Percentiles rank a stretch among this genome's conserved stretches.
Evolutionary conservation across 352 stramenopile genomes (phyloP).

Genomic region (Labyrinthula sp.): DNA sequence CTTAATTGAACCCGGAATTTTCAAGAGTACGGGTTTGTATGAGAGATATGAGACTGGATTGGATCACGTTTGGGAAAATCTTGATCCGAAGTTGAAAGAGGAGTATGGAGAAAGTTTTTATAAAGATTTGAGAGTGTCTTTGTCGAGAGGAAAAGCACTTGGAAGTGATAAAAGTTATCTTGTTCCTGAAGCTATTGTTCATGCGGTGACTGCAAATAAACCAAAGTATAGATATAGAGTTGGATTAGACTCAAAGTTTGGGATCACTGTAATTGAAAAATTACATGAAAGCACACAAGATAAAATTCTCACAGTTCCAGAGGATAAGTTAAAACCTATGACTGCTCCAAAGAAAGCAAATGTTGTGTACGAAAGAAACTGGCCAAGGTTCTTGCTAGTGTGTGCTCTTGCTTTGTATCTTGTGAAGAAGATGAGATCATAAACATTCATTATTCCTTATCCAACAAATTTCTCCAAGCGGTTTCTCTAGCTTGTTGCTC

Average conservation of each 20-base stretch:
- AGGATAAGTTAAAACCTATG: too few relatives aligned
- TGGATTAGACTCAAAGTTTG: constrained; percentile 25
- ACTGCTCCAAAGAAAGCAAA: too few relatives aligned
- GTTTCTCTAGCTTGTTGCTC: too few relatives aligned
- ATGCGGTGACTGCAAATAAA: constrained; percentile 7
- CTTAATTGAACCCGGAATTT: constrained; percentile 26
- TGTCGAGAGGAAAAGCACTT: constrained; percentile 2
- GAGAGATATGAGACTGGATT: constrained; percentile 15
- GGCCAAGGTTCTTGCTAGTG: too few relatives aligned
- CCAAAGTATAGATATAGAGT: constrained; percentile 23
- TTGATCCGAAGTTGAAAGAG: constrained; percentile 4
- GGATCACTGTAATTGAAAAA: neutral
- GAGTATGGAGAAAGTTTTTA: constrained; percentile 21
- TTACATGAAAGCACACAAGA: constrained; percentile 13
- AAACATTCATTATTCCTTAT: too few relatives aligned
- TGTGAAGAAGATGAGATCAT: too few relatives aligned
- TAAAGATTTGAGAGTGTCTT: constrained; percentile 5
- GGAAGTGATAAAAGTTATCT: constrained; percentile 20
- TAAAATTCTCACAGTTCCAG: constrained; percentile 12
- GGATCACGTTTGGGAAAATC: constrained; percentile 14
- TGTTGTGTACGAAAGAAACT: too few relatives aligned
- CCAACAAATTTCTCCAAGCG: too few relatives aligned
- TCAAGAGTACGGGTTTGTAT: constrained; percentile 25
- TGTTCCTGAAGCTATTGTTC: constrained; percentile 19
- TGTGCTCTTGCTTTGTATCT: too few relatives aligned